These are phyloP conservation scores for Xylaria sp. DNA, from an alignment of 495 filamentous ascomycete species.

Conservation along the genomic window DNA sequence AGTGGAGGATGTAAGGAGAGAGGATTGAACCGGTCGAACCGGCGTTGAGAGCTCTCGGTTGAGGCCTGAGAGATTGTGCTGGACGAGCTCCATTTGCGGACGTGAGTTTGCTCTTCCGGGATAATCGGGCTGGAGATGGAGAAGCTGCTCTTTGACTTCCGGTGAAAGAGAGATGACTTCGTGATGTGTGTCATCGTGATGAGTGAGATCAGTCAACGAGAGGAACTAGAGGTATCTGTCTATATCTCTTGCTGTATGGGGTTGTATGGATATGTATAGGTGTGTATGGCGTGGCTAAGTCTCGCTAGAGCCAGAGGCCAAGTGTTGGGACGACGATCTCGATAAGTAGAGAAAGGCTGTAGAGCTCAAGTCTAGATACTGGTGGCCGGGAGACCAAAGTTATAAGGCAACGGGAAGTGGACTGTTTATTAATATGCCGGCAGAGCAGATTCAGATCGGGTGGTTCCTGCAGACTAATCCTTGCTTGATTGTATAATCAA, in stretches of 20 bases:
- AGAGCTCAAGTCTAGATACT: background rate
- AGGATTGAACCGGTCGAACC: conserved; percentile 31
- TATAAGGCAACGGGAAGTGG: background rate
- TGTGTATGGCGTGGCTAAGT: conserved; percentile 24
- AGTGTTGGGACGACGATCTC: background rate
- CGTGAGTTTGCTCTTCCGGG: conserved; percentile 25
- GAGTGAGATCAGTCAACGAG: background rate
- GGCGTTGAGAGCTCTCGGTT: conserved; percentile 27
- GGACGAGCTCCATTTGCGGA: conserved; percentile 38
- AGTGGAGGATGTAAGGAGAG: conserved; percentile 42
- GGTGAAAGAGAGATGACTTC: conserved; percentile 36
- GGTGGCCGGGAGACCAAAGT: background rate
- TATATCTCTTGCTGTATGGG: conserved; percentile 10
- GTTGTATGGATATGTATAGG: conserved; percentile 20
- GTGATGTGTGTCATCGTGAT: conserved; percentile 33
- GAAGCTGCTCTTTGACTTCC: conserved; percentile 35
- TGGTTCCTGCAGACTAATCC: conserved; percentile 23
- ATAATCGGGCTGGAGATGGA: conserved; percentile 16
- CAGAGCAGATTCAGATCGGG: conserved; percentile 3
- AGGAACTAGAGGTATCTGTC: conserved; percentile 8
- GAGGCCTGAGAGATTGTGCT: conserved; percentile 35
- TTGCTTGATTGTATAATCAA: background rate
- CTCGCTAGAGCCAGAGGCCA: conserved; percentile 25
- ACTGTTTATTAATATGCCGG: conserved; percentile 10
- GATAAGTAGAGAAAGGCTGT: background rate